Evolutionary conservation across 139 green algal species (phyloP), one percentile per base, ranked within the genome.

Genomic region (Picochlorum costavermella): DNA sequence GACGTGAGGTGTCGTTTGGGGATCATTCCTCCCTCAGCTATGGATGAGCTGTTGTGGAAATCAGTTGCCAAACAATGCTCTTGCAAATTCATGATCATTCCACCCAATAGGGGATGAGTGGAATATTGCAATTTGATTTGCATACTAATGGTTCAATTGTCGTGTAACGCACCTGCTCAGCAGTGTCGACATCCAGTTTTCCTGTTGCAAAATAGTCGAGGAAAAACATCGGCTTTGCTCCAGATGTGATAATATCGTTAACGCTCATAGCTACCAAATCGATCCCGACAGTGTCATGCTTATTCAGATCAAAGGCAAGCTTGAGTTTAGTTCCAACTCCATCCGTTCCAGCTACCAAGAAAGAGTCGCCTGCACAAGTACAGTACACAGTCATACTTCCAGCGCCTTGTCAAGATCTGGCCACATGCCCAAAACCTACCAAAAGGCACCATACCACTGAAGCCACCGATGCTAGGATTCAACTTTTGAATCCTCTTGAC

Each of bases 311-410:
- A 59, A 98, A 98, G 0, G 92, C 92, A 12, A 98, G 80, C 79
- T 96, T 98, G 0, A 98, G 87, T 77, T 98, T 98, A 46, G 92
- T 98, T 59, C 92, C 92, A 3, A 98, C 92, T 31, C 92, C 92
- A 65, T 98, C 92, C 6, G 92, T 98, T 64, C 92, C 92, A 14
- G 91, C 85, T 30, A 98, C 93, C 4, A 98, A 72, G 68, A 88
- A 98, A 1, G 76, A 88, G 68, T 98, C 93, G 20, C 84, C 84
- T 90, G 77, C 16, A 75, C 61, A 28, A 23, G 4, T 40, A 33
- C 37, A 58, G 16, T 6, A 46, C 56, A 20, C 8, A 56, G 5
- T 11, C 33, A 40, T 13, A 58, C 11, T 50, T 9, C 50, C 50
- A 31, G 50, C 50, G 10, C 50, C 11, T 58, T 40, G 20, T 9